phyloP scores from a whole-genome alignment of 805 yeast genomes.

The Priceomyces fermenticarens region DNA sequence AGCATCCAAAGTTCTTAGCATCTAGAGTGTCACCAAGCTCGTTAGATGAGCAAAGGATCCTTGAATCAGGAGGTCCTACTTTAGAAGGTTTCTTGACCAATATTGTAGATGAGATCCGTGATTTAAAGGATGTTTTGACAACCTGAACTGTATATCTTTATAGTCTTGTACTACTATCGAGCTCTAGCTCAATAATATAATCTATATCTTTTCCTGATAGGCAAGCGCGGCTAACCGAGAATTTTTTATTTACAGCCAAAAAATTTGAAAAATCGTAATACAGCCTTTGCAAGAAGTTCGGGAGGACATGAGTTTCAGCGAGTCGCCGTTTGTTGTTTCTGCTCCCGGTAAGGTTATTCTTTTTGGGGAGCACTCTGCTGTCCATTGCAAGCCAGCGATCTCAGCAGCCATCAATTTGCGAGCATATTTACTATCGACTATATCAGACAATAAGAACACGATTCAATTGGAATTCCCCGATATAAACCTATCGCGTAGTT shows the following conservation, averaged over 20 bases:
- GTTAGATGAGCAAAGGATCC: slow-evolving; percentile 58
- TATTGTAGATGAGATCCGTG: slow-evolving; percentile 36
- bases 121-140: slow-evolving; percentile 29
- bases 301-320: slow-evolving; percentile 1
- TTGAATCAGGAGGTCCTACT: slow-evolving; percentile 44
- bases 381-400: slow-evolving; percentile 88
- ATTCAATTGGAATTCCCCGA: slow-evolving; percentile 79
- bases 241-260: slow-evolving; percentile 2
- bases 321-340: slow-evolving; percentile 66
- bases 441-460: slow-evolving; percentile 36
- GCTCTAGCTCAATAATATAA: too few relatives aligned
- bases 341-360: slow-evolving; percentile 97
- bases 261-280: neutral
- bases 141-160: neutral
- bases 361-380: slow-evolving; percentile 97
- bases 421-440: slow-evolving; percentile 70
- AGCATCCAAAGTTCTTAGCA: slow-evolving; percentile 82
- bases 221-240: neutral
- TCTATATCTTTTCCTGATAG: too few relatives aligned
- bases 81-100: slow-evolving; percentile 23
- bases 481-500: slow-evolving; percentile 59
- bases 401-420: slow-evolving; percentile 91
- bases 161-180: neutral
- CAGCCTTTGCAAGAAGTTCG: neutral
- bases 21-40: slow-evolving; percentile 65